Base-by-base conservation (phyloP, 495 filamentous ascomycete genomes). In the Niebla homalea region DNA sequence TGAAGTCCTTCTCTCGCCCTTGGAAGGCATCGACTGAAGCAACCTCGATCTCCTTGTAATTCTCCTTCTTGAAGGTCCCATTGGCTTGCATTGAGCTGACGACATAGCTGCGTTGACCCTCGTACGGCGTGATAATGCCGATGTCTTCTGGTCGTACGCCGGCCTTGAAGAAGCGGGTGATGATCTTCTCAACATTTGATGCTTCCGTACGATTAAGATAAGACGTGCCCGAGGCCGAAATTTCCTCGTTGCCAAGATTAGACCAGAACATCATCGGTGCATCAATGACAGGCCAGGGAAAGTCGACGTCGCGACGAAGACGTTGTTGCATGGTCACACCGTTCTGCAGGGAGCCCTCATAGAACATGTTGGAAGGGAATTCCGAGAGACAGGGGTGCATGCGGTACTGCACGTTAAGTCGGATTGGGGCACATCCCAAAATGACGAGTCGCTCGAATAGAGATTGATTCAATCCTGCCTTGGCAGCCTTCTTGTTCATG, bases 251-350 rank as follows among this genome's bases (percentile, higher is more conserved):
- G 47, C 92, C 92, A 40, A 96, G 70, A 62, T 97, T 97, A 7
- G 89, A 93, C 92, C 92, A 99, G 71, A 99, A 99, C 92, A 97
- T 97, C 92, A 99, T 99, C 8, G 92, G 92, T 51, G 80, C 83
- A 57, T 97, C 93, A 43, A 72, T 77, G 38, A 94, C 88, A 12
- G 92, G 92, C 92, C 92, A 99, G 3, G 92, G 92, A 66, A 99
- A 99, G 61, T 99, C 92, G 21, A 98, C 88, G 61, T 99, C 90
- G 48, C 82, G 84, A 46, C 89, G 84, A 48, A 96, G 75, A 51
- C 92, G 79, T 62, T 94, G 84, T 39, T 83, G 79, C 58, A 83
- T 85, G 1, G 93, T 95, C 41, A 99, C 86, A 62, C 92, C 92
- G 57, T 99, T 99, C 66, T 99, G 92, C 48, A 99, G 71, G 43